These are phyloP conservation scores for Dictyostelium intermedium DNA, from an alignment of 78 protist genomes.

Conservation along the genomic window DNA sequence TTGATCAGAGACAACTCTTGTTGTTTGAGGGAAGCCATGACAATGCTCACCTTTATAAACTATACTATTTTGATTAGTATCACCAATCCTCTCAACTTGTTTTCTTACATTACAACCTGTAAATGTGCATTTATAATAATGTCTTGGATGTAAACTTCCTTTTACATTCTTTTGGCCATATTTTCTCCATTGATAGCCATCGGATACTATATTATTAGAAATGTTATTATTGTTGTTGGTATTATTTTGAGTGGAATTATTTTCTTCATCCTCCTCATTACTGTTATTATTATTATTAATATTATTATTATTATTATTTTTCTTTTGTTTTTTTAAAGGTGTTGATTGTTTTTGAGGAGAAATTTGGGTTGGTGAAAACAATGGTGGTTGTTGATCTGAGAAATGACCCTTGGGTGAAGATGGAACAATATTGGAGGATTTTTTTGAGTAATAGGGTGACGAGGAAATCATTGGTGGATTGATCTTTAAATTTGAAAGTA, in stretches of 20 bases:
- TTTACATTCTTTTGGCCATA: conserved; percentile 78
- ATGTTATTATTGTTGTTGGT: not conserved
- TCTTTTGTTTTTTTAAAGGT: not conserved
- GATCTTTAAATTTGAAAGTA: conserved; percentile 7
- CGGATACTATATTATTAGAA: not conserved
- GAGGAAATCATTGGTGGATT: not conserved
- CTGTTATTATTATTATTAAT: not conserved
- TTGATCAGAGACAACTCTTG: conserved; percentile 47
- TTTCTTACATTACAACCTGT: conserved; percentile 70
- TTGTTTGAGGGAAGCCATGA: conserved; percentile 66
- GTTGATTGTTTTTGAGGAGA: not conserved
- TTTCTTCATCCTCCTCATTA: not conserved
- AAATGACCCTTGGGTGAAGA: not conserved
- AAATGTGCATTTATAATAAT: conserved; percentile 71
- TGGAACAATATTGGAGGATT: not conserved
- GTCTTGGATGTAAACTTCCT: conserved; percentile 59
- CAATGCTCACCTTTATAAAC: conserved; percentile 60
- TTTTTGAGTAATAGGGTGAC: not conserved
- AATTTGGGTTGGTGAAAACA: not conserved
- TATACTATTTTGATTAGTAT: not conserved
- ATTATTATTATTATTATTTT: not conserved
- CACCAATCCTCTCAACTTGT: conserved; percentile 13
- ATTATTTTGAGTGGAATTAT: not conserved
- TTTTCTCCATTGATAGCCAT: conserved; percentile 74
- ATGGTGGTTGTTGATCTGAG: not conserved